phyloP scores from a whole-genome alignment of 805 yeast species.

The Candida nonsorbophila region DNA sequence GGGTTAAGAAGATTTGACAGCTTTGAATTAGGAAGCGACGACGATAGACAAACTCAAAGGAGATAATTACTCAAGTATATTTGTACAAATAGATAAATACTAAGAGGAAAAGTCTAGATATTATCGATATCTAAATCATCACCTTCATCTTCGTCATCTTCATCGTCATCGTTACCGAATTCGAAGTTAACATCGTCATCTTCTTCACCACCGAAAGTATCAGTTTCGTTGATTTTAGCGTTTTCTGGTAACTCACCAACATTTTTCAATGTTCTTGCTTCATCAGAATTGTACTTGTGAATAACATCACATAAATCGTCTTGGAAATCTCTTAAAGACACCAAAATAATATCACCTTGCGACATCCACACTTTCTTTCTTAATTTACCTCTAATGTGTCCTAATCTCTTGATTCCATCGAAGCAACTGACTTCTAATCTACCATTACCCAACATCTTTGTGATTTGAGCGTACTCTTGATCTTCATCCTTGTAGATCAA shows the following conservation, averaged over 20 bases:
- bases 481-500: conserved; percentile 89
- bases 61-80: too few relatives aligned
- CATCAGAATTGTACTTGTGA: conserved; percentile 94
- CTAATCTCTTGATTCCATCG: conserved; percentile 90
- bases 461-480: conserved; percentile 97
- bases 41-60: conserved; percentile 11
- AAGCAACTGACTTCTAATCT: conserved; percentile 93
- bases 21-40: conserved; percentile 46
- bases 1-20: conserved; percentile 60
- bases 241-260: conserved; percentile 97
- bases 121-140: conserved; percentile 89
- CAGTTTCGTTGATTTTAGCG: conserved; percentile 96
- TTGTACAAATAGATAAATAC: too few relatives aligned
- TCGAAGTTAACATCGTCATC: conserved; percentile 98
- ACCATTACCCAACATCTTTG: conserved; percentile 98
- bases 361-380: conserved; percentile 99
- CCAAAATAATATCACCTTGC: conserved; percentile 95
- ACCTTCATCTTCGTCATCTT: conserved; percentile 64
- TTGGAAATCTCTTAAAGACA: conserved; percentile 96
- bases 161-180: conserved; percentile 89
- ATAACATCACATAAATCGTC: conserved; percentile 98
- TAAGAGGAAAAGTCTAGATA: too few relatives aligned
- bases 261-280: conserved; percentile 92
- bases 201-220: conserved; percentile 92
- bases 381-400: conserved; percentile 97